These are phyloP conservation scores for Macrocybe gigantea DNA, from an alignment of 768 basidiomycete genomes.

Conservation along the genomic window DNA sequence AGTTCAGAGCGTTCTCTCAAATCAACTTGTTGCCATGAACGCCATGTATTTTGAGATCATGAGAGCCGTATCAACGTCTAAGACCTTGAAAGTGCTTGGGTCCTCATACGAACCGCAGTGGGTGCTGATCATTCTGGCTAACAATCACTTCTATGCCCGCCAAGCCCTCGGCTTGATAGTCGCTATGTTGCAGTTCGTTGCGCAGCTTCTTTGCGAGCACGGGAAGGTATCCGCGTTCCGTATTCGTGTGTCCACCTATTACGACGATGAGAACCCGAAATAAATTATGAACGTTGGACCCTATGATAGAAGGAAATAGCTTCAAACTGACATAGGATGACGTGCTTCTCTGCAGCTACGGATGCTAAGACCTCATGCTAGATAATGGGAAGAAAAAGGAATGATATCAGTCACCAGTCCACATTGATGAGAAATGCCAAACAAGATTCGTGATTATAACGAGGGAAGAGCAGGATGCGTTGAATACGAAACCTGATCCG, in stretches of 20 bases:
- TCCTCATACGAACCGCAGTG: slow-evolving; percentile 60
- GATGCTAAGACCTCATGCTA: slow-evolving; percentile 88
- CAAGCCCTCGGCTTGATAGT: slow-evolving; percentile 24
- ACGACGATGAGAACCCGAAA: no score
- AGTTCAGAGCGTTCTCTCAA: no score
- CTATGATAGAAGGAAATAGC: slow-evolving; percentile 20
- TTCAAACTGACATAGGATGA: slow-evolving; percentile 71
- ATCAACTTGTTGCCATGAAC: no score
- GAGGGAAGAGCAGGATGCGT: not conserved
- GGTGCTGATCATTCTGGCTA: slow-evolving; percentile 70
- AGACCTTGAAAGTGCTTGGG: no score
- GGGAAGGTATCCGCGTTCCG: slow-evolving; percentile 89
- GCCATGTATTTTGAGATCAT: no score
- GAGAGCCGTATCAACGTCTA: no score
- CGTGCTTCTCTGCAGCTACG: slow-evolving; percentile 67
- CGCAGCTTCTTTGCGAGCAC: slow-evolving; percentile 61
- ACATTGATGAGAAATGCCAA: not conserved
- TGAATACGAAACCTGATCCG: no score
- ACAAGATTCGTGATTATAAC: not conserved
- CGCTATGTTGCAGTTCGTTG: slow-evolving; percentile 37
- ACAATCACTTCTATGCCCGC: slow-evolving; percentile 57
- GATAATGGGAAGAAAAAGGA: slow-evolving; percentile 13
- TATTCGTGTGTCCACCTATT: slow-evolving; percentile 86
- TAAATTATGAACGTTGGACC: slow-evolving; percentile 8
- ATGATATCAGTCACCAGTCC: slow-evolving; percentile 7